phyloP scores from a whole-genome alignment of 306 rosid species.

The Quercus engelmannii region DNA sequence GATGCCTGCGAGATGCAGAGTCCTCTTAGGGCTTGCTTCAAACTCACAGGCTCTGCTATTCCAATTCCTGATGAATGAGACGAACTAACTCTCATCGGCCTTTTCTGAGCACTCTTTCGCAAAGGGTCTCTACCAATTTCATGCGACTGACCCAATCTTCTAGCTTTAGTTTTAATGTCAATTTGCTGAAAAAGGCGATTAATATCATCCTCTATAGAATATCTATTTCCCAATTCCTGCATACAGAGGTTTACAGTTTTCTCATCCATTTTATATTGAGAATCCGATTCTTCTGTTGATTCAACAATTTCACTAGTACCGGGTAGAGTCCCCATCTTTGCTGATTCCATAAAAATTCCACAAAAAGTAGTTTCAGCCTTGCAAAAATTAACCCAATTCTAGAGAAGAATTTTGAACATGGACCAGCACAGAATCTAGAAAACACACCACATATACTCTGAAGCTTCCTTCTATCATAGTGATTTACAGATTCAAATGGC shows the following conservation, averaged over 20 bases:
- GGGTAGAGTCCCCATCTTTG: conserved; percentile 49
- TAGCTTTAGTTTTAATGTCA: conserved; percentile 56
- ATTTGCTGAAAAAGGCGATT: conserved; percentile 86
- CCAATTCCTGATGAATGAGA: conserved; percentile 85
- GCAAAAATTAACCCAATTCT: conserved; percentile 50
- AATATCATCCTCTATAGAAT: conserved; percentile 88
- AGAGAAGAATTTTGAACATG: conserved; percentile 27
- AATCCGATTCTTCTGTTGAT: conserved; percentile 52
- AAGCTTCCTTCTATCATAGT: conserved; percentile 40
- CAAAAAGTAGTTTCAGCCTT: conserved; percentile 17
- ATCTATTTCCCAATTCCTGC: conserved; percentile 46
- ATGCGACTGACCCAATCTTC: conserved; percentile 43
- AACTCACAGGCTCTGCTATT: conserved; percentile 86
- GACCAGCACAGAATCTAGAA: conserved; percentile 20
- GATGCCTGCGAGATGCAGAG: conserved; percentile 97
- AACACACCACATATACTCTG: conserved; percentile 21
- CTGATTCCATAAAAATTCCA: conserved; percentile 12
- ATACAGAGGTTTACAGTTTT: conserved; percentile 47
- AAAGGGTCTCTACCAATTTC: conserved; percentile 39
- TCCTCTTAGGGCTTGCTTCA: conserved; percentile 98
- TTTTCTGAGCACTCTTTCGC: conserved; percentile 82
- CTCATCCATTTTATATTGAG: conserved; percentile 39
- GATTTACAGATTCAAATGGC: conserved; percentile 23
- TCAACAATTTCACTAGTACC: conserved; percentile 78
- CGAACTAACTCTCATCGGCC: conserved; percentile 75